Percentiles rank a stretch among this genome's conserved stretches.
phyloP scores from a whole-genome alignment of 2,329 filamentous ascomycete species.

The Aspergillus ochraceoroseus region DNA sequence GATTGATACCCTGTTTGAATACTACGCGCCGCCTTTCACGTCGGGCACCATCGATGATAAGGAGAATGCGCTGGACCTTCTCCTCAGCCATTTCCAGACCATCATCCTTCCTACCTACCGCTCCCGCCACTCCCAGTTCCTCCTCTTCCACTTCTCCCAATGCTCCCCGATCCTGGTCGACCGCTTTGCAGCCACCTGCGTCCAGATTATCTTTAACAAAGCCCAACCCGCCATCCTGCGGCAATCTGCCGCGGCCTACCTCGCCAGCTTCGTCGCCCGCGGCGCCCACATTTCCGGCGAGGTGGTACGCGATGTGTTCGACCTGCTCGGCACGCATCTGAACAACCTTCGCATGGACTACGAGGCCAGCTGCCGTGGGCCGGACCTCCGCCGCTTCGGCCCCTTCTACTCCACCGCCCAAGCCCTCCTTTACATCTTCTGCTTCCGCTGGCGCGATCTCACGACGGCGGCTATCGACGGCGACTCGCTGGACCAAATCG shows the following conservation, averaged over 20 bases:
- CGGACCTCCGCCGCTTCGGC: slow-evolving; percentile 76
- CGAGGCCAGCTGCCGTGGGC: slow-evolving; percentile 70
- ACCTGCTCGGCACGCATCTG: slow-evolving; percentile 70
- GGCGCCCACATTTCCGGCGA: slow-evolving; percentile 73
- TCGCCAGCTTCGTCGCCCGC: slow-evolving; percentile 89
- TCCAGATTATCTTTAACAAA: slow-evolving; percentile 67
- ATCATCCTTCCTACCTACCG: slow-evolving; percentile 88
- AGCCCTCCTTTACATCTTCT: slow-evolving; percentile 89
- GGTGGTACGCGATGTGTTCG: slow-evolving; percentile 76
- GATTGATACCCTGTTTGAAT: slow-evolving; percentile 78
- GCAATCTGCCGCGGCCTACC: slow-evolving; percentile 82
- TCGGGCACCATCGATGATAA: slow-evolving; percentile 64
- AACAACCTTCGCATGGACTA: slow-evolving; percentile 68
- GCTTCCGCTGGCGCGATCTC: slow-evolving; percentile 94
- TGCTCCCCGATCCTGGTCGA: slow-evolving; percentile 71
- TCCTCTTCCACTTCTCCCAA: slow-evolving; percentile 93
- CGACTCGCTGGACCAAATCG: slow-evolving; percentile 51
- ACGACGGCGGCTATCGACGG: slow-evolving; percentile 55
- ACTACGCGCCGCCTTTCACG: slow-evolving; percentile 70
- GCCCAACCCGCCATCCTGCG: slow-evolving; percentile 65
- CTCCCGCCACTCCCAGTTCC: slow-evolving; percentile 88
- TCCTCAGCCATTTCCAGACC: slow-evolving; percentile 79
- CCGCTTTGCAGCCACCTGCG: slow-evolving; percentile 73
- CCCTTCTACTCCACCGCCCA: slow-evolving; percentile 87
- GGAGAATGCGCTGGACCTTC: slow-evolving; percentile 67